Percentiles rank a stretch among this genome's conserved stretches.
These are phyloP conservation scores for Alternaria sp. DNA, from an alignment of 2,329 filamentous ascomycete species.

Conservation along the genomic window DNA sequence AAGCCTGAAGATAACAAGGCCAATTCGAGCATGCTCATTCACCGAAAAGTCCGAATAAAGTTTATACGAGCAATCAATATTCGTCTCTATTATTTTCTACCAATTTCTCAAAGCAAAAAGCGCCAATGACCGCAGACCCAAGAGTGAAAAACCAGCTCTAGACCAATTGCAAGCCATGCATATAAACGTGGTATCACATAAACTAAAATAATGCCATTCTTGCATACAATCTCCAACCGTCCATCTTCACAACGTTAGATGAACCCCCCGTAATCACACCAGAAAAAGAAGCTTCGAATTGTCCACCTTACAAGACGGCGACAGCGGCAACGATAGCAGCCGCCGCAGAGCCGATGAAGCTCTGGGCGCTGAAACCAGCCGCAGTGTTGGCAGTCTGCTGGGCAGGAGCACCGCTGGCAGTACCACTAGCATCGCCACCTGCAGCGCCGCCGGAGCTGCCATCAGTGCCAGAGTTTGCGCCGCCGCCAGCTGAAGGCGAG, in stretches of 20 bases:
- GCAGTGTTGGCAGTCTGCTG: constrained; percentile 36
- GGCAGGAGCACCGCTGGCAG: constrained; percentile 22
- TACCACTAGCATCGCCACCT: constrained; percentile 15
- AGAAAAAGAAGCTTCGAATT: background rate
- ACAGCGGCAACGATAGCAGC: constrained; percentile 31
- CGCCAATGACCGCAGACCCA: background rate
- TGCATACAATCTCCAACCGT: background rate
- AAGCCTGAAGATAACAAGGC: background rate
- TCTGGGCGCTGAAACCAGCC: constrained; percentile 26
- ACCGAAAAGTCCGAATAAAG: background rate
- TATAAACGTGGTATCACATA: background rate
- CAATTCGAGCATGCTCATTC: background rate
- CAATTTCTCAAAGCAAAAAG: background rate
- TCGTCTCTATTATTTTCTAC: background rate
- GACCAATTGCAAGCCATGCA: background rate
- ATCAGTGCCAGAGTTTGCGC: constrained; percentile 13
- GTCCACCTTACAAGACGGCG: constrained; percentile 29
- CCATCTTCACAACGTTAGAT: background rate
- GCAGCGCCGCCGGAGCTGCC: constrained; percentile 3
- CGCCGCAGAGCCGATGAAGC: constrained; percentile 33
- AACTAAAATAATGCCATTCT: background rate
- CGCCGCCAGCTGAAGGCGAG: constrained; percentile 5
- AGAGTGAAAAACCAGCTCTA: background rate
- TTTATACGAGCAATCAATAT: background rate
- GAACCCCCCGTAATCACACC: background rate